These are phyloP conservation scores for Sporothrix dimorphospora DNA, from an alignment of 2,329 filamentous ascomycete genomes.

Conservation along the genomic window DNA sequence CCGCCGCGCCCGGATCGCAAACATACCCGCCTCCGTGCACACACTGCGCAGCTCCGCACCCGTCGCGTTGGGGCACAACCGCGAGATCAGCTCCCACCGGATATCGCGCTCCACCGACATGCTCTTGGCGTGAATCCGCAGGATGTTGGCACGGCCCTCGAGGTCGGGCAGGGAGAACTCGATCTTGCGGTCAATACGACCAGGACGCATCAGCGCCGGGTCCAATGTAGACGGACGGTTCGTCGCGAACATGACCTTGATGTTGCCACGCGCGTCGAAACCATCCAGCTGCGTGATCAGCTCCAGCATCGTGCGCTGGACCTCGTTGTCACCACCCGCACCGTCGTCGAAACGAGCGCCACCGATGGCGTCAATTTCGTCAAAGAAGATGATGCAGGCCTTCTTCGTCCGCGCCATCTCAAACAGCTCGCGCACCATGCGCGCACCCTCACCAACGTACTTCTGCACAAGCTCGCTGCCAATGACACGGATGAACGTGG, in stretches of 20 bases:
- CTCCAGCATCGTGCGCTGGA: slow-evolving; percentile 98
- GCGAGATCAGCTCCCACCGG: slow-evolving; percentile 96
- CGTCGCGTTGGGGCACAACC: slow-evolving; percentile 94
- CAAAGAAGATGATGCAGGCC: slow-evolving; percentile 99
- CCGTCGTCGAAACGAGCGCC: slow-evolving; percentile 98
- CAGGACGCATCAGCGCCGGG: slow-evolving; percentile 91
- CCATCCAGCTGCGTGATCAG: slow-evolving; percentile 97
- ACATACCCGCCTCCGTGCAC: slow-evolving; percentile 98
- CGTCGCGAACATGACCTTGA: slow-evolving; percentile 99
- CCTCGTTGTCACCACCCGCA: slow-evolving; percentile 94
- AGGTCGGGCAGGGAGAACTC: slow-evolving; percentile 97
- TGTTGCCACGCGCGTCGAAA: slow-evolving; percentile 97
- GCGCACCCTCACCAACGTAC: slow-evolving; percentile 95
- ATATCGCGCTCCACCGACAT: slow-evolving; percentile 99
- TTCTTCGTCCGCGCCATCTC: slow-evolving; percentile 99
- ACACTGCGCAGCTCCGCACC: slow-evolving; percentile 95
- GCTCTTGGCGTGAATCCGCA: slow-evolving; percentile 98
- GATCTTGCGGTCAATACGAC: slow-evolving; percentile 98
- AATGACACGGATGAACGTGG: slow-evolving; percentile 98
- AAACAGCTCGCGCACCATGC: slow-evolving; percentile 98
- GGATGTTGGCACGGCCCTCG: slow-evolving; percentile 94
- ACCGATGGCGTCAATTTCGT: slow-evolving; percentile 98
- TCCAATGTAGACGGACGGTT: slow-evolving; percentile 99
- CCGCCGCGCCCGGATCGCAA: slow-evolving; percentile 88
- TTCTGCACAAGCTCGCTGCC: slow-evolving; percentile 98